These are phyloP conservation scores for Coemansia sp. DNA, from an alignment of 371 early-diverging fungal species.

Conservation along the genomic window DNA sequence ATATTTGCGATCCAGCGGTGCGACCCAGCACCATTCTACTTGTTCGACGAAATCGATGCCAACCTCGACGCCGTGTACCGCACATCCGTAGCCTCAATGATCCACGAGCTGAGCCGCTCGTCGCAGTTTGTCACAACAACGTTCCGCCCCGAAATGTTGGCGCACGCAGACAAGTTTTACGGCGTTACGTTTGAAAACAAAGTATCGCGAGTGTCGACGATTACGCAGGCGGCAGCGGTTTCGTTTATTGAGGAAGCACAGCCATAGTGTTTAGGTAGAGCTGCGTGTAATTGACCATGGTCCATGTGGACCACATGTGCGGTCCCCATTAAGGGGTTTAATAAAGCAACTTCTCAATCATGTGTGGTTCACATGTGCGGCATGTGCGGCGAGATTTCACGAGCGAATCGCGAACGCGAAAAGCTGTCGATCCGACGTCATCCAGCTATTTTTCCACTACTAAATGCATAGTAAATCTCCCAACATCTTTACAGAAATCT, in stretches of 20 bases:
- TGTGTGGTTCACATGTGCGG: neutral
- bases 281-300: too few relatives aligned
- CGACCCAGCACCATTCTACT: constrained; percentile 99
- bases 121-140: constrained; percentile 98
- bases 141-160: constrained; percentile 93
- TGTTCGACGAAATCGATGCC: constrained; percentile 99
- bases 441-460: too few relatives aligned
- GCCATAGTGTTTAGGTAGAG: constrained; percentile 11
- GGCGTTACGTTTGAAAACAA: constrained; percentile 87
- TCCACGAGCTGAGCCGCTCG: constrained; percentile 77
- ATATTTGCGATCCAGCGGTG: constrained; percentile 99
- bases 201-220: constrained; percentile 47
- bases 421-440: too few relatives aligned
- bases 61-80: constrained; percentile 97
- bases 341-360: too few relatives aligned
- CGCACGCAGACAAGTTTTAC: constrained; percentile 90
- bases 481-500: too few relatives aligned
- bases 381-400: neutral
- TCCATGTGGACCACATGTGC: neutral
- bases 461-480: too few relatives aligned
- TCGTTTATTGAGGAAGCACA: constrained; percentile 50
- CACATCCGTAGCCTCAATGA: constrained; percentile 91
- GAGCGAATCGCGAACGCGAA: too few relatives aligned
- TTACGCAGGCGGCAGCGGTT: constrained; percentile 43
- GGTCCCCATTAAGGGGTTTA: too few relatives aligned